Base-by-base conservation (phyloP, 495 filamentous ascomycete species). In the Talaromyces nanjingensis region DNA sequence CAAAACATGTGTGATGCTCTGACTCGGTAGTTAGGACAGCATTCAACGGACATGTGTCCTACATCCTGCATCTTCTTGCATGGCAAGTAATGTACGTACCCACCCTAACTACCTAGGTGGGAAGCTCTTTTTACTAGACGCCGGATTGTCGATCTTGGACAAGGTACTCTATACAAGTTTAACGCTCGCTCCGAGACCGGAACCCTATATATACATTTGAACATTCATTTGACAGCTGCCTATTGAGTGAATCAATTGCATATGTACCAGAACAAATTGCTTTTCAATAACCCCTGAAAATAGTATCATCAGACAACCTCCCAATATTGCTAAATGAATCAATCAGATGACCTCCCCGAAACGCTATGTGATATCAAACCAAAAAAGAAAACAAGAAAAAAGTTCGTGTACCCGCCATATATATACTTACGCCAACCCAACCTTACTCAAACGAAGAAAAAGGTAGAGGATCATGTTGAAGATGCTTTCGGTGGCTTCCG, bases 401-500 rank as follows among this genome's bases (percentile, higher is more conserved):
- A 22, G n/a, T 53, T 24, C 7, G 49, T 53, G 11, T 53, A 29
- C 9, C 9, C 52, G 52, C 52, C 24, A 27, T 18, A 29, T n/a
- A 55, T 55, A 27, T 29, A 11, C 52, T 24, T 5, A 55, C 24
- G 52, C 52, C 52, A 20, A 55, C 6, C 11, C 52, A 55, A 55
- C 20, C 52, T 20, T 2, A 6, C 18, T 18, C n/a, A 22, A 20
- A 18, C 6, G 45, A 20, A 49, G 39, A n/a, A 45, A 4, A 18
- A 45, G 6, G 1, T 5, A 9, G 18, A 49, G 22, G 18, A 20
- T 20, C 2, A 18, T 20, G 45, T 0, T 20, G 18, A 33, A 20
- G 57, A 11, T 37, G 33, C 7, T 39, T 62, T 52, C 5, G 55
- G 16, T 12, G 75, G 73, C 58, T 65, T 73, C 70, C 77, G 77